Percentiles rank a stretch among this genome's conserved stretches.
phyloP scores from a whole-genome alignment of 345 rosid genomes.

The Eucalyptus guilfoylei region DNA sequence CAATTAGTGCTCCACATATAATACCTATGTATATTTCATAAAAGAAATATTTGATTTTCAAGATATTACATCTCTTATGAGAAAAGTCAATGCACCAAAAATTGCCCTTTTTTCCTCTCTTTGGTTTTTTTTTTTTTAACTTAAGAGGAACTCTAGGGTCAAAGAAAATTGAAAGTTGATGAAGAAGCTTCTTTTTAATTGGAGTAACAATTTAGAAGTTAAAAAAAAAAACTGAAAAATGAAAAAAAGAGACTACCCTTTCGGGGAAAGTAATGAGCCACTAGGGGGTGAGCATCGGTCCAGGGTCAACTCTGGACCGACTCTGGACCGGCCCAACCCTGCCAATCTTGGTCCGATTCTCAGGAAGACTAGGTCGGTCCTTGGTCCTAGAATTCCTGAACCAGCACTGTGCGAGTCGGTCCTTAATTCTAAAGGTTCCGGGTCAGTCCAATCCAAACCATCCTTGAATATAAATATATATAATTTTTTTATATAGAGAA shows the following conservation, averaged over 20 bases:
- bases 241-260: background rate
- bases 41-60: background rate
- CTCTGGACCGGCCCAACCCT: too few relatives aligned
- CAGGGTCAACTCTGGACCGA: too few relatives aligned
- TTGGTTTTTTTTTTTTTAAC: background rate
- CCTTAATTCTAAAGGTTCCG: too few relatives aligned
- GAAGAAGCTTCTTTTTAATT: background rate
- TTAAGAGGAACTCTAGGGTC: background rate
- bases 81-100: background rate
- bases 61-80: background rate
- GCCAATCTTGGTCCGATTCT: too few relatives aligned
- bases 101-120: accelerated
- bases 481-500: too few relatives aligned
- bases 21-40: background rate
- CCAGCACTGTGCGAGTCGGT: too few relatives aligned
- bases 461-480: too few relatives aligned
- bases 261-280: background rate
- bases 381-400: too few relatives aligned
- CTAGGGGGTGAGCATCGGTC: too few relatives aligned
- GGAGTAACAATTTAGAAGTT: background rate
- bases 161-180: background rate
- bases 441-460: too few relatives aligned
- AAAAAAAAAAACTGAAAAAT: background rate
- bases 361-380: too few relatives aligned
- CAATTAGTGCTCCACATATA: background rate